Conservation (phyloP, 495 filamentous ascomycete species). For the Xylaria curta region DNA sequence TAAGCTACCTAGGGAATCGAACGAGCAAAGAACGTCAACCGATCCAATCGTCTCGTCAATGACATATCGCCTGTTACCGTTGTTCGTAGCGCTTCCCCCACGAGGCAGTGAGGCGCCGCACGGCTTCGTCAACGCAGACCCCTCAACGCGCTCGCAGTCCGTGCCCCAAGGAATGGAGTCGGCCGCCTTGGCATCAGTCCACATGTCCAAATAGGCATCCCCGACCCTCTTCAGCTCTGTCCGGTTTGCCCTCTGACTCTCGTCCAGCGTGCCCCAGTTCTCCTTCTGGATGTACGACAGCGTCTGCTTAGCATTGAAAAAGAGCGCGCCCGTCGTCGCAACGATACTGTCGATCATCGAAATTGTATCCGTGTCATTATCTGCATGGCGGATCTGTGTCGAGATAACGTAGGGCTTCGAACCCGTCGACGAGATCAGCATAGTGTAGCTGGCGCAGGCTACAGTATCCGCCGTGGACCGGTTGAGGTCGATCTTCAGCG, state of each 20-base stretch:
- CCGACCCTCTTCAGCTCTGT: constrained; percentile 51
- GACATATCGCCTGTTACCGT: constrained; percentile 55
- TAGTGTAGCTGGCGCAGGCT: constrained; percentile 53
- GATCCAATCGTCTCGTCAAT: constrained; percentile 56
- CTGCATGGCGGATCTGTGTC: constrained; percentile 51
- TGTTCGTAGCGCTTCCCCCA: constrained; percentile 47
- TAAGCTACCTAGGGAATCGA: constrained; percentile 50
- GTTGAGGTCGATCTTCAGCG: constrained; percentile 48
- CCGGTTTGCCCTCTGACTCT: constrained; percentile 36
- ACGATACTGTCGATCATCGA: constrained; percentile 53
- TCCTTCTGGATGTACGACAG: constrained; percentile 50
- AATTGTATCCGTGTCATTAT: constrained; percentile 42
- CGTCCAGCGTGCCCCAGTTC: constrained; percentile 47
- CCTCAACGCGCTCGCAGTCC: constrained; percentile 56
- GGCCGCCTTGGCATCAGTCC: constrained; percentile 52
- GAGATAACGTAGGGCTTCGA: constrained; percentile 50
- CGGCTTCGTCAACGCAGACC: constrained; percentile 45
- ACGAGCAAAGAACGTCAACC: constrained; percentile 55
- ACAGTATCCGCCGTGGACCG: constrained; percentile 48
- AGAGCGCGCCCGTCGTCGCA: constrained; percentile 54
- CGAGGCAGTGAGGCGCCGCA: constrained; percentile 48
- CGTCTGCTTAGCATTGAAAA: constrained; percentile 54
- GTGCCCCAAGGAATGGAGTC: constrained; percentile 55
- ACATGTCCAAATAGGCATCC: constrained; percentile 59
- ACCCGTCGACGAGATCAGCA: constrained; percentile 46